A percentile compares a stretch with the other conserved stretches of the same genome.
Conservation (phyloP, 108 stramenopile genomes). For the Pseudonitzschia multiseries region DNA sequence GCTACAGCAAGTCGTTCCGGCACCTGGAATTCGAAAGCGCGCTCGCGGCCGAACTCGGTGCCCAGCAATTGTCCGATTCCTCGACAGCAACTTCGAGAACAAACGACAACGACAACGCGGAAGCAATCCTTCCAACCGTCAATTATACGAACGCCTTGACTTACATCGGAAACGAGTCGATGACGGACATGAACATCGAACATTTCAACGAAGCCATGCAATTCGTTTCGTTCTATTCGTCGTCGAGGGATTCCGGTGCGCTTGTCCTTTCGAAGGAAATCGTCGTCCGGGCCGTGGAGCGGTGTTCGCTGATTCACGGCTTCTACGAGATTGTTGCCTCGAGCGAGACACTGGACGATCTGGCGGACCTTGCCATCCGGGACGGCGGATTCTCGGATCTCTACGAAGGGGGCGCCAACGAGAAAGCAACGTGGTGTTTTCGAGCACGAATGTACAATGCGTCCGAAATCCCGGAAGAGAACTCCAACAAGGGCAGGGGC, state of each 20-base stretch:
- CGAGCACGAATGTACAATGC: conserved; percentile 68
- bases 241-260: conserved; percentile 12
- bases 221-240: conserved; percentile 39
- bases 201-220: conserved; percentile 81
- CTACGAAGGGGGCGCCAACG: conserved; percentile 41
- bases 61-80: background rate
- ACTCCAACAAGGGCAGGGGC: conserved; percentile 30
- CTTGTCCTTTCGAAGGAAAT: conserved; percentile 11
- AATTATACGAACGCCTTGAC: conserved; percentile 32
- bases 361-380: conserved; percentile 40
- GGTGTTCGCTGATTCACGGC: conserved; percentile 77
- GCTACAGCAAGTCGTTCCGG: conserved; percentile 50
- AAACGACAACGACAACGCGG: background rate
- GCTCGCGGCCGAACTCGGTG: conserved; percentile 29
- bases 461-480: background rate
- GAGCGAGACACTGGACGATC: conserved; percentile 37
- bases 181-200: conserved; percentile 36
- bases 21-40: conserved; percentile 45
- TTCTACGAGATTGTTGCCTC: conserved; percentile 57
- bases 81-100: background rate
- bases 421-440: conserved; percentile 71
- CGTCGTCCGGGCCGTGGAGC: conserved; percentile 41
- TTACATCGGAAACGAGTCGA: conserved; percentile 36
- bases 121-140: background rate
- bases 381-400: conserved; percentile 66